phyloP scores from a whole-genome alignment of 2,329 filamentous ascomycete genomes.

The Aspergillus hortae region DNA sequence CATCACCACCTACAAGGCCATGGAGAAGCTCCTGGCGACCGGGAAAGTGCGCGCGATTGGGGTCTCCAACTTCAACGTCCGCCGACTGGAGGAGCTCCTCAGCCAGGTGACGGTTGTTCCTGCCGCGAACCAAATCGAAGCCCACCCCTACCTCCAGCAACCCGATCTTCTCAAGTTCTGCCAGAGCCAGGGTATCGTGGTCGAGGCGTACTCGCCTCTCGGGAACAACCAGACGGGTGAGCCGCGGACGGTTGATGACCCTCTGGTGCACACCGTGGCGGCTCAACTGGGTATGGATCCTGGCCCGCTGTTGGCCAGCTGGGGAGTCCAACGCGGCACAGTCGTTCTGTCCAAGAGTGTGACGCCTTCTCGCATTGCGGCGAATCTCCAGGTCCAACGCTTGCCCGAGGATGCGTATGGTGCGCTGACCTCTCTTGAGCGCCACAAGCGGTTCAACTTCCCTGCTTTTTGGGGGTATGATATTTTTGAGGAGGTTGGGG shows the following conservation, averaged over 20 bases:
- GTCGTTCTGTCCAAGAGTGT: constrained; percentile 54
- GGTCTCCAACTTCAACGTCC: constrained; percentile 69
- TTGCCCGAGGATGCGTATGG: constrained; percentile 24
- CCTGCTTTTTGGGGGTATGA: constrained; percentile 30
- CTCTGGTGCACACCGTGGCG: constrained; percentile 57
- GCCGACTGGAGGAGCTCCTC: constrained; percentile 69
- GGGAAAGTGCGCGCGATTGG: constrained; percentile 67
- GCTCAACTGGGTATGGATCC: constrained; percentile 58
- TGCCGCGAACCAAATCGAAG: constrained; percentile 66
- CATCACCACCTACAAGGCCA: constrained; percentile 49
- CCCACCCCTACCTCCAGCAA: constrained; percentile 35
- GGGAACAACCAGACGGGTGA: constrained; percentile 48
- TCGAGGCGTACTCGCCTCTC: constrained; percentile 55
- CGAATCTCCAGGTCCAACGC: constrained; percentile 39
- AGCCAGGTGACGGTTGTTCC: constrained; percentile 61
- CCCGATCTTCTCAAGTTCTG: constrained; percentile 51
- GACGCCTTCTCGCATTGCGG: constrained; percentile 47
- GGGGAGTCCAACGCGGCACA: constrained; percentile 52
- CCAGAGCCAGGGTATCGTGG: constrained; percentile 51
- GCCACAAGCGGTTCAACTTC: constrained; percentile 33
- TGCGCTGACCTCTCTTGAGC: constrained; percentile 26
- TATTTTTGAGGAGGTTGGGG: constrained; percentile 32
- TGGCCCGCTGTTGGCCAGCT: constrained; percentile 53
- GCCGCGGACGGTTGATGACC: constrained; percentile 52
- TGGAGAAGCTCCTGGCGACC: constrained; percentile 55